Evolutionary conservation across 2,329 filamentous ascomycete genomes (phyloP), one percentile per base, ranked within the genome.

Genomic region (Talaromyces verruculosus): DNA sequence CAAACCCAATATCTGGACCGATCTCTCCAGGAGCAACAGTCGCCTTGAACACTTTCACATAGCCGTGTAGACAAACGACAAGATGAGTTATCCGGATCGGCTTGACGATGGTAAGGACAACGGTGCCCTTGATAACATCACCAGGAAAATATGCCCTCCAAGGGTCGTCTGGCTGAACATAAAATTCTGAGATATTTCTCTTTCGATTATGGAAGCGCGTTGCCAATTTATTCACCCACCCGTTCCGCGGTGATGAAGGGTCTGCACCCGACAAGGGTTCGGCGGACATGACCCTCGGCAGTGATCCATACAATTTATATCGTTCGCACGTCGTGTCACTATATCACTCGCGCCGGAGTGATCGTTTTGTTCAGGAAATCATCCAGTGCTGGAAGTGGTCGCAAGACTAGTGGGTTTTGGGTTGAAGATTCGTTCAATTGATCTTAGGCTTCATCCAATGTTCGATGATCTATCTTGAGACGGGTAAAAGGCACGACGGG

Each of bases 1-100:
- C 74, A 43, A 82, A 83, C 3, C 82, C 79, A 65, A 80, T 77
- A 58, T 80, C 79, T 39, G 84, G 81, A 67, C 81, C 80, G 6
- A 79, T 78, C 68, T 88, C 86, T 13, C 84, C 83, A 0, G 85
- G 82, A 8, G 84, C 79, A 63, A 85, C 83, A 39, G 86, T 83
- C 67, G 86, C 88, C 76, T 87, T 88, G 77, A 84, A 88, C 17
- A 89, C 87, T 73, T 88, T 87, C 60, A 86, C 87, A 74, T 84
- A 87, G 25, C 87, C 87, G 78, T 89, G 86, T 67, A 89, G 77
- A 71, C 84, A 86, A 37, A 89, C 80, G 13, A 87, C 85, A 30
- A 89, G 78, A 77, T 89, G 87, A 8, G 87, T 89, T 67, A 89
- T 84, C 63, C 87, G 81, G 68, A 87, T 78, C 33, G 87, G 85